Percentiles rank a stretch among this genome's conserved stretches.
These are phyloP conservation scores for Mercurialis annua DNA, from an alignment of 345 rosid species.

Conservation along the genomic window DNA sequence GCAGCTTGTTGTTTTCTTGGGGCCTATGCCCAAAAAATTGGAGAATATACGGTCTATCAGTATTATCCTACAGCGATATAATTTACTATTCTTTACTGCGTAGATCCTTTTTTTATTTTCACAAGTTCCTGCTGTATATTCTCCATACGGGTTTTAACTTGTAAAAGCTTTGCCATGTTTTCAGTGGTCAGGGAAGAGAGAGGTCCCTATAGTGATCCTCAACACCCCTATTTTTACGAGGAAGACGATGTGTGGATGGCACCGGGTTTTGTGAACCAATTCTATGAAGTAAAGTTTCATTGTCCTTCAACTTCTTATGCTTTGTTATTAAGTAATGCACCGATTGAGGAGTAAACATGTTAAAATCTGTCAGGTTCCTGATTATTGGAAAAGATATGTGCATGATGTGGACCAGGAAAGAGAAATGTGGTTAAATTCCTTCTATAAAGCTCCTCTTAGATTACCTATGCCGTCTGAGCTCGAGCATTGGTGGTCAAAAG, in stretches of 20 bases:
- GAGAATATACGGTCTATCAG: neutral
- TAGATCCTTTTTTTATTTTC: neutral
- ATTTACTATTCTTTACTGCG: neutral
- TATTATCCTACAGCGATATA: neutral
- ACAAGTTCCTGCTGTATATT: neutral
- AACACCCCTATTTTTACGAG: conserved; percentile 86
- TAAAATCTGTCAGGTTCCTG: conserved; percentile 66
- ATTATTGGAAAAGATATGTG: conserved; percentile 84
- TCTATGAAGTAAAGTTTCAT: conserved; percentile 49
- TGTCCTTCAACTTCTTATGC: conserved; percentile 5
- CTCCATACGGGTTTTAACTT: neutral
- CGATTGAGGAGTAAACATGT: conserved; percentile 18
- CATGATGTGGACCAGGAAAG: conserved; percentile 88
- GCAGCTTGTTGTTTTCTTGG: neutral
- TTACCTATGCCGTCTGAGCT: conserved; percentile 96
- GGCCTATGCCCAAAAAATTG: neutral
- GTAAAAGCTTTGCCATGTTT: conserved; percentile 4
- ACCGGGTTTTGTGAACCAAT: conserved; percentile 90
- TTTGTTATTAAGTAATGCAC: conserved; percentile 11
- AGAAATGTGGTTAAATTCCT: conserved; percentile 92
- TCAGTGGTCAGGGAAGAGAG: conserved; percentile 93
- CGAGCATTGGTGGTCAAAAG: conserved; percentile 89
- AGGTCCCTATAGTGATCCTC: conserved; percentile 90
- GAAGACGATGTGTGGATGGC: conserved; percentile 99
- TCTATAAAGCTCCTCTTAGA: conserved; percentile 86